Base-by-base conservation (phyloP, 805 yeast genomes). In the Wickerhamomyces alni region DNA sequence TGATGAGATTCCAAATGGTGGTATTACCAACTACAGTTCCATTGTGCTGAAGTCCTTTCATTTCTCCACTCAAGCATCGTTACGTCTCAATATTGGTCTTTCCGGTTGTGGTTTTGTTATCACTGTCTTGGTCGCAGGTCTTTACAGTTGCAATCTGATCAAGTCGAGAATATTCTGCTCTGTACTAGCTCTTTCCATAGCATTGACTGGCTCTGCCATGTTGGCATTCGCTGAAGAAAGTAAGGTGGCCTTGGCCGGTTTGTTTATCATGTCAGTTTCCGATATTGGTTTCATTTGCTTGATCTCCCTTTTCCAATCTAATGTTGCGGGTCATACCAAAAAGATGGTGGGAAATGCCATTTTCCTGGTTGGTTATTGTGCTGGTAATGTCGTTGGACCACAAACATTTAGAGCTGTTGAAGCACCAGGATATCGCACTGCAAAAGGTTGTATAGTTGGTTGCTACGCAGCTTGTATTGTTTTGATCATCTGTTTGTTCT, bases 321-420 rank as follows among this genome's bases (percentile, higher is more conserved):
- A 83, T 55, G 72, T 80, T 27, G 79, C 88, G 2, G 93, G 93
- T 11, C 74, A 77, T 45, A 82, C 89, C n/a, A 85, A 85, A 59
- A 78, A 82, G 50, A 67, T 78, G 47, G 69, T 77, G 5, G 69
- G 76, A 21, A 74, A 76, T 38, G 80, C 82, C 6, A 57, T 79
- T 27, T 71, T 71, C 35, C 67, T 83, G 58, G 69, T 82, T 42
- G 82, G 77, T 5, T 84, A 80, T 55, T 77, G 85, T 30, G 72
- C 76, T 33, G 85, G 87, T 13, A 78, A 81, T 56, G 64, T 82
- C 30, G 72, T 80, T 41, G 91, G 89, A 2, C 88, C 93, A 5
- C 87, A 81, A 58, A 69, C 83, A 16, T 84, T 84, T 63, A 69
- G 65, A 42, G 59, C 71, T 0, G 47, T 59, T 6, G 75, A 81